Base-by-base conservation (phyloP, 305 asterid genomes). In the Rubia balearica region DNA sequence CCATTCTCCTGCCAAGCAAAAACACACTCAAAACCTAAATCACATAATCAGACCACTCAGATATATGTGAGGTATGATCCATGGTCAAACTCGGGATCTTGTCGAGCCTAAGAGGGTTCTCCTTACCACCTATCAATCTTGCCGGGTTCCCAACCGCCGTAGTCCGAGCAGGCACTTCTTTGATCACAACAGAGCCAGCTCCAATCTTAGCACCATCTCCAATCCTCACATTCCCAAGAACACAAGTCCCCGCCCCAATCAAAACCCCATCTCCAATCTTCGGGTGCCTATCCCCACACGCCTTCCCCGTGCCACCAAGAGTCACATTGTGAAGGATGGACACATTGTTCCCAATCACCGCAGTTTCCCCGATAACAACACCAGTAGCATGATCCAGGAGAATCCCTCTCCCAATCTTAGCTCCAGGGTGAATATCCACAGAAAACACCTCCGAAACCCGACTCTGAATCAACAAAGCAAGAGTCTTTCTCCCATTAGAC, bases 121-220 rank as follows among this genome's bases (percentile, higher is more conserved):
- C 92, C 43, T 81, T 91, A 75, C 96, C 96, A 7, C 98, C 98
- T 14, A 92, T 71, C 85, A 92, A 68, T 49, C 74, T 88, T 0
- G 98, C 97, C 6, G 97, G 98, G 62, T 88, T 90, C 9, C 98
- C 98, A 7, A 90, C 96, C 0, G 95, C 98, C 0, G 97, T 92
- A 0, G 96, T 90, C 66, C 92, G 83, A 0, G 89, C 95, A 2
- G 98, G 96, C 10, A 90, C 92, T 24, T 69, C 78, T 63, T 88
- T 92, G 8, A 92, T 76, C 73, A 92, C 98, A 17, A 90, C 92
- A 0, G 96, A 88, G 8, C 97, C 97, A 0, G 97, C 98, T 2
- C 97, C 98, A 74, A 92, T 79, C 78, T 90, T 92, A 0, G 98
- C 96, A 16, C 96, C 96, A 40, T 90, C 95, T 38, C 70, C 95